phyloP scores from a whole-genome alignment of 495 filamentous ascomycete species.

The Penicillium manginii region DNA sequence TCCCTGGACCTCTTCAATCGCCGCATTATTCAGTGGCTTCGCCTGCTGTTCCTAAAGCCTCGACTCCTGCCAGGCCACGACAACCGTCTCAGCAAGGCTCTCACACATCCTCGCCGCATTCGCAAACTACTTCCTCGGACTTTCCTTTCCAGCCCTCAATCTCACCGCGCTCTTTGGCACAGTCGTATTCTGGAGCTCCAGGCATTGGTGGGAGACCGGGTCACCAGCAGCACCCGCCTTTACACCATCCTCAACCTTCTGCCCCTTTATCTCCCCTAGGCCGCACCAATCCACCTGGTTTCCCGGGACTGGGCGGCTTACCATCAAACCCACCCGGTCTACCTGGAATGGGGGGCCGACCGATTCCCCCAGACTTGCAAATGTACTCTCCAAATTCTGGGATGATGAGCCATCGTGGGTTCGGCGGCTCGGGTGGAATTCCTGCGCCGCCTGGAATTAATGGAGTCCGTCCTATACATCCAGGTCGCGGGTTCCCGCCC shows the following conservation, averaged over 20 bases:
- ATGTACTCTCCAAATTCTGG: slow-evolving; percentile 57
- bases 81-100: slow-evolving; percentile 84
- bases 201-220: slow-evolving; percentile 35
- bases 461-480: slow-evolving; percentile 59
- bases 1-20: slow-evolving; percentile 59
- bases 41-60: slow-evolving; percentile 79
- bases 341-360: slow-evolving; percentile 46
- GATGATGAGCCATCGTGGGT: slow-evolving; percentile 51
- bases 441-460: slow-evolving; percentile 63
- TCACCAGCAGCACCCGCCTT: slow-evolving; percentile 38
- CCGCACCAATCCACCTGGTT: slow-evolving; percentile 55
- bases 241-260: slow-evolving; percentile 56
- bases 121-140: slow-evolving; percentile 44
- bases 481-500: slow-evolving; percentile 66
- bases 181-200: slow-evolving; percentile 39
- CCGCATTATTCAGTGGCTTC: slow-evolving; percentile 79
- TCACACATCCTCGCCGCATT: slow-evolving; percentile 65
- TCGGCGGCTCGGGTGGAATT: slow-evolving; percentile 61
- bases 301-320: slow-evolving; percentile 49
- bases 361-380: slow-evolving; percentile 53
- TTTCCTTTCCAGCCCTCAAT: slow-evolving; percentile 41
- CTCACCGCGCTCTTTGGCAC: slow-evolving; percentile 45
- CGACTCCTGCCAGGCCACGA: slow-evolving; percentile 75
- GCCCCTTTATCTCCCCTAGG: slow-evolving; percentile 57
- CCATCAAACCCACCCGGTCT: slow-evolving; percentile 63